phyloP scores from a whole-genome alignment of 768 basidiomycete species.

The Phaffia australis region DNA sequence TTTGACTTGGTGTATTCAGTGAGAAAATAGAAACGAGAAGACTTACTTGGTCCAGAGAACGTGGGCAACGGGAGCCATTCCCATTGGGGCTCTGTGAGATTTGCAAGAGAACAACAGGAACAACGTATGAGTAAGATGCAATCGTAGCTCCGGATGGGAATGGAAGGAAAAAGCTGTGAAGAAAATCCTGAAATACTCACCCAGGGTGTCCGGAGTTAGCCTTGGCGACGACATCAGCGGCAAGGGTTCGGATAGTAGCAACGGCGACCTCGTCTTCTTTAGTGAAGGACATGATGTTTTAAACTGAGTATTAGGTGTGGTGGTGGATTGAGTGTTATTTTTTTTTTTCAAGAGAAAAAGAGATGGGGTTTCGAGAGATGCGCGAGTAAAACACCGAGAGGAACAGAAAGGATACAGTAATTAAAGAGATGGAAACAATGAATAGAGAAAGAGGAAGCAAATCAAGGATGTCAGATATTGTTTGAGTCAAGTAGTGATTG shows the following conservation, averaged over 20 bases:
- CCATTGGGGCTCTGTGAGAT: slow-evolving; percentile 25
- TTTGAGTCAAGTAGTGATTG: too few species aligned
- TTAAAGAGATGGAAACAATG: too few species aligned
- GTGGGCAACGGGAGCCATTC: slow-evolving; percentile 38
- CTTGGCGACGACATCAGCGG: slow-evolving; percentile 40
- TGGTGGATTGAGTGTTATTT: background rate
- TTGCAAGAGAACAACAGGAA: too few species aligned
- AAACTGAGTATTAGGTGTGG: background rate
- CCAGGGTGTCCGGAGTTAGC: slow-evolving; percentile 90
- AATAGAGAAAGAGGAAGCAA: too few species aligned
- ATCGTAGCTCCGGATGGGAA: background rate
- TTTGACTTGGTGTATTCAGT: background rate
- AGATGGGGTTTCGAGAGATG: background rate
- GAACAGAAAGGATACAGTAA: too few species aligned
- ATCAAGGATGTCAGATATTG: too few species aligned
- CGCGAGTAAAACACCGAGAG: background rate
- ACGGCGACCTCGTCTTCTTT: slow-evolving; percentile 29
- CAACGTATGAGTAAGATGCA: background rate
- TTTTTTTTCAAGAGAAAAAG: background rate
- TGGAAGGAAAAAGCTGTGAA: too few species aligned
- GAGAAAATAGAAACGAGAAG: background rate
- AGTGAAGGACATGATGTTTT: slow-evolving; percentile 24
- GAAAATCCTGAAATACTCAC: background rate
- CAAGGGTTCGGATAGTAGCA: slow-evolving; percentile 34
- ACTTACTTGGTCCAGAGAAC: slow-evolving; percentile 31